Conservation (phyloP, 768 basidiomycete species). For the Cubamyces sp. region DNA sequence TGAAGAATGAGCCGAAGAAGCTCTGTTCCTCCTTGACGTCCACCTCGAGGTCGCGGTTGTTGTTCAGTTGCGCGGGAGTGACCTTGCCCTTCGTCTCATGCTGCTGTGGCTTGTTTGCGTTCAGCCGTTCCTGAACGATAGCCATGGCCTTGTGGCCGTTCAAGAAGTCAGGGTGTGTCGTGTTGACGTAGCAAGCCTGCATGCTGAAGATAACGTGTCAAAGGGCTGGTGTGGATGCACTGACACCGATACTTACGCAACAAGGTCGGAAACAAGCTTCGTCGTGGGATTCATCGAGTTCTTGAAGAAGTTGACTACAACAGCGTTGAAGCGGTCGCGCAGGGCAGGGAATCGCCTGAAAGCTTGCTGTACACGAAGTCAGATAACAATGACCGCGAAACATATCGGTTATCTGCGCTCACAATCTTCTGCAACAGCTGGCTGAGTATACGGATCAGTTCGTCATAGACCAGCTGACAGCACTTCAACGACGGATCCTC, state of each 20-base stretch:
- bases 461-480: constrained; percentile 95
- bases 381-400: background rate
- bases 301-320: constrained; percentile 98
- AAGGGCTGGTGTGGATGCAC: background rate
- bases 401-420: constrained; percentile 33
- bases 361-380: constrained; percentile 64
- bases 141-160: constrained; percentile 97
- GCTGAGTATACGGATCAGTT: constrained; percentile 93
- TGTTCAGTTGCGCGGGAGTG: constrained; percentile 72
- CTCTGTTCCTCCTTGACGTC: constrained; percentile 85
- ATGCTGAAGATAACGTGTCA: constrained; percentile 54
- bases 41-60: constrained; percentile 92
- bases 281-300: constrained; percentile 90
- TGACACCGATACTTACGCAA: constrained; percentile 52
- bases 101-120: constrained; percentile 75
- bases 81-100: constrained; percentile 66
- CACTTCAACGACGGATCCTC: constrained; percentile 95
- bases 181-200: constrained; percentile 99
- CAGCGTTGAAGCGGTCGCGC: constrained; percentile 92
- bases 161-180: constrained; percentile 98
- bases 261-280: constrained; percentile 92
- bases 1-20: constrained; percentile 97
- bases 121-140: constrained; percentile 81
- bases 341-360: constrained; percentile 98
- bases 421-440: constrained; percentile 92